Evolutionary conservation across 2,329 filamentous ascomycete species (phyloP), one percentile per base, ranked within the genome.

Genomic region (Acrocalymma vagum): DNA sequence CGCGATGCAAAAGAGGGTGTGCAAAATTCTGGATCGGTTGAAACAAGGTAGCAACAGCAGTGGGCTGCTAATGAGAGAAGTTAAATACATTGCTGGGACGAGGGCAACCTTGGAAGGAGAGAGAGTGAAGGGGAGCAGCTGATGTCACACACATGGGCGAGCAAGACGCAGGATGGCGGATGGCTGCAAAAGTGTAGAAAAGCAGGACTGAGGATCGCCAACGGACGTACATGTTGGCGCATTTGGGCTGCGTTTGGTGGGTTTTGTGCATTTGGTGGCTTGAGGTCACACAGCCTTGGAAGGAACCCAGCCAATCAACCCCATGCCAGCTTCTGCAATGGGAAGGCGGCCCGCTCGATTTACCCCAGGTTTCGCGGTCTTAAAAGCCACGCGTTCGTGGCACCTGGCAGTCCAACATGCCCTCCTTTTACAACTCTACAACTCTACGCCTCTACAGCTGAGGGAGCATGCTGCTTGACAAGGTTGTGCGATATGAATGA

Each of bases 71-170:
- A 39, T 13, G 32, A 37, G 34, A 40, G 39, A 44, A 43, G 27
- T 51, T 58, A 60, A 54, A 62, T 49, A 41, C 20, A 42, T 27
- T 37, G 18, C 24, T 29, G 27, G 33, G 41, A 29, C 23, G 27
- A 42, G 29, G 45, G 31, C 34, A 48, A 35, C 33, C 41, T 46
- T 48, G 29, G 39, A 40, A 32, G 28, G 27, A 14, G 29, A 37
- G 39, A 51, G 48, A 50, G 60, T 55, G 46, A 35, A 51, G 53
- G 51, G 47, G 47, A 37, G 40, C 53, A 48, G 39, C 62, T 67
- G 60, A 67, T 67, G 65, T 63, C 58, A 63, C 58, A 58, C 47
- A 59, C n/a, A n/a, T n/a, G n/a, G n/a, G n/a, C n/a, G n/a, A n/a
- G n/a, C n/a, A n/a, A n/a, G n/a, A n/a, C n/a, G n/a, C n/a, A n/a